These are phyloP conservation scores for Carex arenaria DNA, from an alignment of 202 grass and related monocot species.

Conservation along the genomic window DNA sequence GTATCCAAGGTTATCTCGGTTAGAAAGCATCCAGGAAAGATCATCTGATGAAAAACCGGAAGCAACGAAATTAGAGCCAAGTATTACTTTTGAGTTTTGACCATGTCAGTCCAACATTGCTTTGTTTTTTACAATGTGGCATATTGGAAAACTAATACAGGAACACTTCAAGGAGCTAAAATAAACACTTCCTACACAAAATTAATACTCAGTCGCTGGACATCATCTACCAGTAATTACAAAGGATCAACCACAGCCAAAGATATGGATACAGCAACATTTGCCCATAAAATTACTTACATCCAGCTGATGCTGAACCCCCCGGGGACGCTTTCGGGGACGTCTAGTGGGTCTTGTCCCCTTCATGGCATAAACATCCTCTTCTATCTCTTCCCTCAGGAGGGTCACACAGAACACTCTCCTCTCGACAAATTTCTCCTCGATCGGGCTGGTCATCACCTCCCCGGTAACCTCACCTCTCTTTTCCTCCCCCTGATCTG, in stretches of 20 bases:
- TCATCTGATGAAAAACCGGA: not conserved
- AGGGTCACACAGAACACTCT: conserved; percentile 40
- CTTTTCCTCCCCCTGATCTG: not conserved
- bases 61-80: not conserved
- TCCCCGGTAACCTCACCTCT: not conserved
- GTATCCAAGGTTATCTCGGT: conserved; percentile 17
- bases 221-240: too few species aligned
- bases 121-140: too few species aligned
- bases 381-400: conserved; percentile 51
- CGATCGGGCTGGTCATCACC: not conserved
- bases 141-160: too few species aligned
- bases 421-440: conserved; percentile 16
- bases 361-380: conserved; percentile 45
- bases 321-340: conserved; percentile 52
- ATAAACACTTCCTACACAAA: too few species aligned
- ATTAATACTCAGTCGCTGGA: too few species aligned
- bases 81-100: too few species aligned
- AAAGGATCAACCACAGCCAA: not conserved
- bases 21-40: conserved; percentile 22
- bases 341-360: conserved; percentile 50
- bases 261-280: not conserved
- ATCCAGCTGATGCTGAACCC: conserved; percentile 46
- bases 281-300: conserved; percentile 30
- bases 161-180: too few species aligned
- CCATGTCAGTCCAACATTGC: too few species aligned